Evolutionary conservation across 768 basidiomycete species (phyloP).

Genomic region (Sutorius australiensis): DNA sequence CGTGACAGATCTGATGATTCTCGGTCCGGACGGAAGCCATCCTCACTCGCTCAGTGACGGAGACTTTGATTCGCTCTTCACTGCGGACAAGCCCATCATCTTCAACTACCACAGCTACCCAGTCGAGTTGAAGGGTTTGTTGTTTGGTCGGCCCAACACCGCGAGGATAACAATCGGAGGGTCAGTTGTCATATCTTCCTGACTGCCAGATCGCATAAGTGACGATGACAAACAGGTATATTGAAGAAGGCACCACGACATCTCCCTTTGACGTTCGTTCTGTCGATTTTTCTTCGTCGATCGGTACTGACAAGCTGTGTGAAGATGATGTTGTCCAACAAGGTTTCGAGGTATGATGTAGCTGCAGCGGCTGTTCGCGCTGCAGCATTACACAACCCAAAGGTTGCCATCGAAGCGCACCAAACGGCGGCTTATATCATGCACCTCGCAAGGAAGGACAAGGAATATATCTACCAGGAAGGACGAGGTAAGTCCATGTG

Average conservation of each 20-base stretch:
- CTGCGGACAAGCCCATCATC: slow-evolving; percentile 60
- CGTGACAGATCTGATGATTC: slow-evolving; percentile 85
- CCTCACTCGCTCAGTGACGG: slow-evolving; percentile 66
- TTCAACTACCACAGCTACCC: slow-evolving; percentile 87
- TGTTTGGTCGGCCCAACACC: slow-evolving; percentile 52
- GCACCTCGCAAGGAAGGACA: slow-evolving; percentile 60
- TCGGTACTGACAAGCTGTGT: not conserved
- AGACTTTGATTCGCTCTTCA: slow-evolving; percentile 71
- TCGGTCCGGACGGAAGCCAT: slow-evolving; percentile 64
- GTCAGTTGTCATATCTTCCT: slow-evolving; percentile 16
- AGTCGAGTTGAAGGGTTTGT: slow-evolving; percentile 62
- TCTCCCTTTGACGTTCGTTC: slow-evolving; percentile 69
- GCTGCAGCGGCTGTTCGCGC: slow-evolving; percentile 59
- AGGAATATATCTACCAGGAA: slow-evolving; percentile 54
- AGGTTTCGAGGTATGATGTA: slow-evolving; percentile 63
- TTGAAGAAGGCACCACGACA: slow-evolving; percentile 79
- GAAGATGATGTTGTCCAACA: slow-evolving; percentile 76
- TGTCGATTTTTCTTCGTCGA: not conserved
- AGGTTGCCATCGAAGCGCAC: slow-evolving; percentile 57
- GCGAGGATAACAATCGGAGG: slow-evolving; percentile 56
- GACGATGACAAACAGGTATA: slow-evolving; percentile 36
- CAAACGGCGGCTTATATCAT: slow-evolving; percentile 52
- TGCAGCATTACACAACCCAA: slow-evolving; percentile 48
- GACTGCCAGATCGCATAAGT: not conserved
- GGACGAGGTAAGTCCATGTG: slow-evolving; percentile 45